These are phyloP conservation scores for Jasminum sambac DNA, from an alignment of 257 asterid genomes.

Conservation along the genomic window DNA sequence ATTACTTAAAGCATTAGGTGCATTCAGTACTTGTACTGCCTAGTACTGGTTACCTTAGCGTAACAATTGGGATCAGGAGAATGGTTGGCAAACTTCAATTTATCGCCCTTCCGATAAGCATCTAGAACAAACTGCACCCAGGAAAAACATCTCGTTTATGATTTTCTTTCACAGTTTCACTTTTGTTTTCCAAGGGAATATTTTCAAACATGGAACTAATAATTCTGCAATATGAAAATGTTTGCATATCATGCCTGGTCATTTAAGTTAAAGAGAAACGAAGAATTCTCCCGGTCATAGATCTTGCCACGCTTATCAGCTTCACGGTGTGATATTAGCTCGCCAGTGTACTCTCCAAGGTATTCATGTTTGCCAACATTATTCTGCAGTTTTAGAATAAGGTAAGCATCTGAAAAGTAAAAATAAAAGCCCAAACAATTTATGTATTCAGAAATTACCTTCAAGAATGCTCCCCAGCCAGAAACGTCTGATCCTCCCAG, in stretches of 20 bases:
- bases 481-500: slow-evolving; percentile 91
- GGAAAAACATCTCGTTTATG: slow-evolving; percentile 20
- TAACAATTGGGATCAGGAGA: slow-evolving; percentile 94
- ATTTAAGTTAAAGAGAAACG: slow-evolving; percentile 84
- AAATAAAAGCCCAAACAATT: slow-evolving; percentile 7
- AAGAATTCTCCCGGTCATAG: slow-evolving; percentile 91
- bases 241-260: slow-evolving; percentile 63
- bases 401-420: slow-evolving; percentile 22
- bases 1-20: neutral
- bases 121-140: slow-evolving; percentile 82
- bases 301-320: slow-evolving; percentile 99
- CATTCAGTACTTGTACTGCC: slow-evolving; percentile 7
- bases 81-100: slow-evolving; percentile 90
- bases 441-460: slow-evolving; percentile 50
- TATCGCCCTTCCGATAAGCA: slow-evolving; percentile 88
- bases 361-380: slow-evolving; percentile 85
- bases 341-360: slow-evolving; percentile 98
- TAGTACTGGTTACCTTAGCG: slow-evolving; percentile 74
- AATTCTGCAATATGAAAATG: slow-evolving; percentile 4
- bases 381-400: slow-evolving; percentile 55
- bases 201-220: neutral
- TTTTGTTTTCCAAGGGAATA: neutral
- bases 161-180: neutral
- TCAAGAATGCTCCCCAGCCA: slow-evolving; percentile 99
- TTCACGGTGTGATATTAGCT: slow-evolving; percentile 89